These are phyloP conservation scores for Caryopteris hybrid DNA, from an alignment of 305 asterid species.

Conservation along the genomic window DNA sequence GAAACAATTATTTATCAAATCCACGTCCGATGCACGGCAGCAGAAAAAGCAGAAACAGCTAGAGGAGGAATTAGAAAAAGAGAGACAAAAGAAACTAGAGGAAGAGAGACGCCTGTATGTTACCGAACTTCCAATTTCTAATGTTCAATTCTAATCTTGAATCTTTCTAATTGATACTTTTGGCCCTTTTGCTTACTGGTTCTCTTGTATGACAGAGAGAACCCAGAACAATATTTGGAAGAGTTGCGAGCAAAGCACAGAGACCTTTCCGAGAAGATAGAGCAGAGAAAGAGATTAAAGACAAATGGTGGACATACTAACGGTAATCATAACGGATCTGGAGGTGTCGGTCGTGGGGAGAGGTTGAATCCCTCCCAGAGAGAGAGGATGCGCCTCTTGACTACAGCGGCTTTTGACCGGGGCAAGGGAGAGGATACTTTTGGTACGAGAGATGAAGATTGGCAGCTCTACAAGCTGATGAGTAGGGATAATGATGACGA, in stretches of 20 bases:
- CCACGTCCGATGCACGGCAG: constrained; percentile 80
- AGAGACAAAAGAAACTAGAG: constrained; percentile 80
- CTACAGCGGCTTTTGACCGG: constrained; percentile 96
- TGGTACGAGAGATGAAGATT: constrained; percentile 89
- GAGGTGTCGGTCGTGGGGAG: constrained; percentile 98
- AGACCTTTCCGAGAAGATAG: constrained; percentile 74
- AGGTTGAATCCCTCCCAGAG: constrained; percentile 84
- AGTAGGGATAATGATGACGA: constrained; percentile 90
- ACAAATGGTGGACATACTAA: constrained; percentile 68
- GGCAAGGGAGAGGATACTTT: constrained; percentile 99
- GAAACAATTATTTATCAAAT: constrained; percentile 74
- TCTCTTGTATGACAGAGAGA: constrained; percentile 64
- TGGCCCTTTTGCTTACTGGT: too few relatives aligned
- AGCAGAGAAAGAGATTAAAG: constrained; percentile 79
- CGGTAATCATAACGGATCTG: constrained; percentile 71
- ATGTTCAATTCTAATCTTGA: too few relatives aligned
- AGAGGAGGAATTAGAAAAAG: constrained; percentile 87
- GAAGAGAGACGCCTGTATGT: constrained; percentile 93
- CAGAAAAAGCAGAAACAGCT: constrained; percentile 83
- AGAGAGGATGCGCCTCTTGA: constrained; percentile 96
- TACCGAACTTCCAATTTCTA: not conserved
- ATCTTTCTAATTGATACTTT: too few relatives aligned
- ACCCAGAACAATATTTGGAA: constrained; percentile 85
- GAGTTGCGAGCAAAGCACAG: constrained; percentile 74
- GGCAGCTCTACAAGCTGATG: constrained; percentile 99